Conservation (phyloP, 164 flowering plant species). For the Pachysandra terminalis region DNA sequence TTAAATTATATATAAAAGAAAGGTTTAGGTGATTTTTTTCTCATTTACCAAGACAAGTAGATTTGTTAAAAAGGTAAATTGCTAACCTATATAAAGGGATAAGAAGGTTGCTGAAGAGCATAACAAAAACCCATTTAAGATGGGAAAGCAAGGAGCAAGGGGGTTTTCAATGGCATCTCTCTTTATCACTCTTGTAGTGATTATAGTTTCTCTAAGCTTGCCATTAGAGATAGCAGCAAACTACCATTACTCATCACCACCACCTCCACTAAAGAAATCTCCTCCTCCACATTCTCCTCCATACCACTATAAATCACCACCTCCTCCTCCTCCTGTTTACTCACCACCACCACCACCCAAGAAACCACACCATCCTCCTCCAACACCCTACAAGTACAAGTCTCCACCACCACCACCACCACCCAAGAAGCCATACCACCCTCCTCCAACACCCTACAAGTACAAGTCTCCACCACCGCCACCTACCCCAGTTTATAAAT, state of each 20-base stretch:
- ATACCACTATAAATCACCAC: constrained; percentile 16
- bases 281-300: constrained; percentile 16
- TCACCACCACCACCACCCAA: constrained; percentile 12
- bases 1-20: too few species aligned
- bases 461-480: too few species aligned
- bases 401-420: constrained; percentile 8
- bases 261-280: constrained; percentile 18
- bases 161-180: constrained; percentile 20
- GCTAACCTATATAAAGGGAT: constrained; percentile 20
- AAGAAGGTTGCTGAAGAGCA: constrained; percentile 9
- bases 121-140: constrained; percentile 10
- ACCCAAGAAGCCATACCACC: too few species aligned
- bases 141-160: constrained; percentile 18
- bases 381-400: neutral
- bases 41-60: neutral
- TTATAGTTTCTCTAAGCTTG: constrained; percentile 18
- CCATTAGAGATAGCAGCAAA: constrained; percentile 20
- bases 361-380: neutral
- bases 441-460: too few species aligned
- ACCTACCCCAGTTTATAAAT: too few species aligned
- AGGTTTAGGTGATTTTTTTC: too few species aligned
- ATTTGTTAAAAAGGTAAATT: constrained; percentile 6
- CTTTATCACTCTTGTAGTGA: constrained; percentile 18
- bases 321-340: constrained; percentile 9
- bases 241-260: constrained; percentile 23